Evolutionary conservation across 139 green algal genomes (phyloP), one percentile per base, ranked within the genome.

Genomic region (Desmodesmus armatus): DNA sequence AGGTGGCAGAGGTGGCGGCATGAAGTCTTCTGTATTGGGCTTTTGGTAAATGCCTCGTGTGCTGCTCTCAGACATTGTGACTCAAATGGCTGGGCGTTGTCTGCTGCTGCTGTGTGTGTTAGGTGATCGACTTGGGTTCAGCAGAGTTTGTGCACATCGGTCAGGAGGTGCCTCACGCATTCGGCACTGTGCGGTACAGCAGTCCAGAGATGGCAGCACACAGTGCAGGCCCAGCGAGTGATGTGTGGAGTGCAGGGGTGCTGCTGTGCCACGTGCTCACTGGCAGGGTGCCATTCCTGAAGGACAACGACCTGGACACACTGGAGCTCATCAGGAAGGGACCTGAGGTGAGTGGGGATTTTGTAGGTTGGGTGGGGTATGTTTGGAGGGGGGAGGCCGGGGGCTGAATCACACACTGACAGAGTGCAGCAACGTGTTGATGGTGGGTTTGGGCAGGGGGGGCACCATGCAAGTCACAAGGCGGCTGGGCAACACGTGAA

Each of bases 201-300:
- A 92, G 87, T 3, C 91, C 91, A 5, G 91, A 94, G 79, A 94
- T 94, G 91, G 91, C 91, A 19, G 85, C 83, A 71, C 86, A 93
- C 72, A 58, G 85, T n/a, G 87, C 83, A 83, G 91, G 91, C 13
- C 91, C 92, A 73, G 91, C 90, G 65, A 93, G 88, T 11, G 91
- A 94, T 69, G 79, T 94, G 9, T 94, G 91, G 91, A 89, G 79
- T 55, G 90, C 87, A 29, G 91, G 91, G 19, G 85, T 93, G 41
- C 84, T 93, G 21, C 80, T 93, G 78, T 90, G 77, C 73, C 73
- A 78, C 37, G 65, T 90, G 82, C 81, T 90, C 33, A 77, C 53
- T 21, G 87, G 87, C 31, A 35, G 58, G 0, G 84, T 81, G 43
- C 88, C 88, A 0, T 89, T 89, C 47, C 51, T 88, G 33, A 85